phyloP scores from a whole-genome alignment of 164 flowering plant genomes.

The Warburgia ugandensis region DNA sequence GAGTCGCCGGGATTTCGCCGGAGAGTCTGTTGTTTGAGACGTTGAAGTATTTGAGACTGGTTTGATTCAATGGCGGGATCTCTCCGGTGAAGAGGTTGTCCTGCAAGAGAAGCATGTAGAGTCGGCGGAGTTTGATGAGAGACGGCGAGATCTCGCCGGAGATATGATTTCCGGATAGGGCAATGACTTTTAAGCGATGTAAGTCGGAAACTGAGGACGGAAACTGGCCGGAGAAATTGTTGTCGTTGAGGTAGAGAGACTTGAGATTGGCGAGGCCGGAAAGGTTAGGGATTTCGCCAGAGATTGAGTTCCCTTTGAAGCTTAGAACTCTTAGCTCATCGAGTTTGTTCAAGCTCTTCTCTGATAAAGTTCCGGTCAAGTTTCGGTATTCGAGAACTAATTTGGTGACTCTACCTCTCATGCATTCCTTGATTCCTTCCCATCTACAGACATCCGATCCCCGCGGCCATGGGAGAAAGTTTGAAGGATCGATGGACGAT shows the following conservation, averaged over 20 bases:
- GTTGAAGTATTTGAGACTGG: slow-evolving; percentile 56
- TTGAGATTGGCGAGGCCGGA: slow-evolving; percentile 66
- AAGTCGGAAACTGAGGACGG: slow-evolving; percentile 49
- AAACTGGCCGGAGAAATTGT: slow-evolving; percentile 61
- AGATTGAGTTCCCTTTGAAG: slow-evolving; percentile 63
- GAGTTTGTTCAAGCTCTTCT: slow-evolving; percentile 35
- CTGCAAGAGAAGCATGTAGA: slow-evolving; percentile 48
- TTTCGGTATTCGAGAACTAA: slow-evolving; percentile 57
- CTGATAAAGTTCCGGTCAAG: slow-evolving; percentile 48
- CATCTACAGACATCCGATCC: slow-evolving; percentile 44
- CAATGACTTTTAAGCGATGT: slow-evolving; percentile 61
- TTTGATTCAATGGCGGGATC: slow-evolving; percentile 64
- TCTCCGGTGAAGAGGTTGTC: slow-evolving; percentile 51
- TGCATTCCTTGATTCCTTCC: slow-evolving; percentile 67
- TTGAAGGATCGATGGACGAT: slow-evolving; percentile 34
- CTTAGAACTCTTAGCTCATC: slow-evolving; percentile 81
- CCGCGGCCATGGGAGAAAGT: slow-evolving; percentile 35
- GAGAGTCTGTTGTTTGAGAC: slow-evolving; percentile 68
- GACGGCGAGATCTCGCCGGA: slow-evolving; percentile 59
- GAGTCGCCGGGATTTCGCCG: slow-evolving; percentile 62
- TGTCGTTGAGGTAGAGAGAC: slow-evolving; percentile 53
- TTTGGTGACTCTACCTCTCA: slow-evolving; percentile 59
- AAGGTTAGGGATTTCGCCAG: slow-evolving; percentile 63
- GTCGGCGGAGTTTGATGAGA: slow-evolving; percentile 30
- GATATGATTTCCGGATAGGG: slow-evolving; percentile 44